Conservation (phyloP, 1,284 basidiomycete genomes). For the Irpex lacteus region DNA sequence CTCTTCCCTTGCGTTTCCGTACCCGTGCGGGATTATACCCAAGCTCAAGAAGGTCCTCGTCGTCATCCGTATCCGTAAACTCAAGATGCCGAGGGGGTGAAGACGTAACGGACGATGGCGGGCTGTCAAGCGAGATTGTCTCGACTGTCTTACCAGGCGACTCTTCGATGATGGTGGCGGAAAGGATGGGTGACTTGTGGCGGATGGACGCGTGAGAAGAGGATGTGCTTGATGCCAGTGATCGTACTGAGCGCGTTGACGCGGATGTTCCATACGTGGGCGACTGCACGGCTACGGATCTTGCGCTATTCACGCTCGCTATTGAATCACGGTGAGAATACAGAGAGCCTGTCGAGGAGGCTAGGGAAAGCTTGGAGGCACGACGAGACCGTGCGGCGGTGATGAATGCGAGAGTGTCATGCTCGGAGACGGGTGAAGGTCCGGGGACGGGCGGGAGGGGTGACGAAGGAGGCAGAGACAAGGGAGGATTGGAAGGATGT, state of each 20-base stretch:
- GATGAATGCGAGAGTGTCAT: conserved; percentile 43
- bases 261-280: conserved; percentile 17
- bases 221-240: conserved; percentile 27
- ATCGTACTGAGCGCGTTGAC: conserved; percentile 27
- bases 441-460: conserved; percentile 53
- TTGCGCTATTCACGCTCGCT: conserved; percentile 21
- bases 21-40: conserved; percentile 14
- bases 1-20: conserved; percentile 6
- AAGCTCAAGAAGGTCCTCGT: conserved; percentile 24
- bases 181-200: conserved; percentile 21
- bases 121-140: conserved; percentile 17
- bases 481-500: conserved; percentile 34
- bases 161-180: conserved; percentile 9
- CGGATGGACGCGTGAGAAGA: conserved; percentile 19
- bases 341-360: conserved; percentile 23
- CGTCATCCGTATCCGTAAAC: conserved; percentile 26
- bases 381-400: conserved; percentile 34
- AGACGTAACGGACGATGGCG: conserved; percentile 11
- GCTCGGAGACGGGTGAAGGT: conserved; percentile 44
- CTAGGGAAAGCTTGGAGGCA: conserved; percentile 31
- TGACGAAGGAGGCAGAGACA: conserved; percentile 41
- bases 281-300: conserved; percentile 16
- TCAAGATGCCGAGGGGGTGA: conserved; percentile 19
- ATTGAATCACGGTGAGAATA: conserved; percentile 31
- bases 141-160: conserved; percentile 22